Percentiles rank a stretch among this genome's conserved stretches.
Conservation (phyloP, 2,329 filamentous ascomycete genomes). For the Elsinoe perseae region DNA sequence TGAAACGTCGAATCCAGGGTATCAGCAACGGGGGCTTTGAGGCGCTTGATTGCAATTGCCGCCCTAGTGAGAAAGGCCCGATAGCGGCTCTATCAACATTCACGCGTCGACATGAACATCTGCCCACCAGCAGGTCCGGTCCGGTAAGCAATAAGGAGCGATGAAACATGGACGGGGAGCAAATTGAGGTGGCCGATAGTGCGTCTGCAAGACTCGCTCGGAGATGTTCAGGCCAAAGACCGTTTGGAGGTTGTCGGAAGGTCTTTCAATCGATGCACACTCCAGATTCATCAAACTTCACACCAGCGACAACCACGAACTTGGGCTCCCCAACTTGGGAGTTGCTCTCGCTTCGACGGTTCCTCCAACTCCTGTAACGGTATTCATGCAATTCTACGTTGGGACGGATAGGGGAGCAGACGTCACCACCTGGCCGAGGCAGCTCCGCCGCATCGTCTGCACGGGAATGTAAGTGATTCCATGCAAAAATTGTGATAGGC, state of each 20-base stretch:
- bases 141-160: neutral
- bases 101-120: constrained; percentile 4
- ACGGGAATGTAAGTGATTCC: neutral
- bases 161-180: neutral
- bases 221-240: neutral
- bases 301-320: constrained; percentile 2
- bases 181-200: neutral
- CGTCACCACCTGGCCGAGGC: neutral
- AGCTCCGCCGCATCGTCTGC: neutral
- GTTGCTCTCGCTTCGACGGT: neutral
- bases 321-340: neutral
- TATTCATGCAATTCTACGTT: constrained; percentile 3
- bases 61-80: neutral
- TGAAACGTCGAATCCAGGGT: constrained; percentile 4
- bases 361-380: constrained; percentile 1
- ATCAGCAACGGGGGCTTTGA: neutral
- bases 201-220: neutral
- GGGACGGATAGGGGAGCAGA: neutral
- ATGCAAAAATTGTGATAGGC: neutral
- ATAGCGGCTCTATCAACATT: neutral
- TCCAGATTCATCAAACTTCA: neutral
- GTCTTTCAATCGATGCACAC: neutral
- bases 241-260: neutral
- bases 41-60: neutral
- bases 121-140: neutral